phyloP scores from a whole-genome alignment of 305 asterid species.

The Euphrasia arctica region DNA sequence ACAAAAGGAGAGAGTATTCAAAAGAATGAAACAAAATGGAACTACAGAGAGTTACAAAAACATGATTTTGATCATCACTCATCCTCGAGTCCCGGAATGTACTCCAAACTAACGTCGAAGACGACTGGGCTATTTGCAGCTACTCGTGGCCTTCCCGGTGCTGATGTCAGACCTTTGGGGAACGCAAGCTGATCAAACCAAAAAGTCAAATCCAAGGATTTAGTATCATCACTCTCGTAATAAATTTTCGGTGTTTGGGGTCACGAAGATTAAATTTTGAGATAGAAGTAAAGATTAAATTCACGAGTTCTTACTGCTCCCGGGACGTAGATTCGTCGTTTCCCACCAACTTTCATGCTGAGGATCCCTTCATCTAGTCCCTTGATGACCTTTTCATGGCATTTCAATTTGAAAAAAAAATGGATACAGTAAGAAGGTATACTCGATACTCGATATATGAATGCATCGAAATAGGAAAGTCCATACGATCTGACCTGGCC shows the following conservation, averaged over 20 bases:
- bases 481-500: constrained; percentile 64
- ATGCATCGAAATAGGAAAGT: background rate
- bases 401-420: constrained; percentile 10
- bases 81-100: constrained; percentile 85
- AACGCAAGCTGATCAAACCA: constrained; percentile 69
- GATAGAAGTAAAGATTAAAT: background rate
- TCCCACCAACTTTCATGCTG: constrained; percentile 93
- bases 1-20: constrained; percentile 15
- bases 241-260: background rate
- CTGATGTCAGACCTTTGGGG: constrained; percentile 87
- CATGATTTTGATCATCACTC: constrained; percentile 42
- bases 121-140: constrained; percentile 81
- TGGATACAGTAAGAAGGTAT: background rate
- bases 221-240: background rate
- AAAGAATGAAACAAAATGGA: constrained; percentile 35
- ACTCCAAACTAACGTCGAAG: constrained; percentile 88
- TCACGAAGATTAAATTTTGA: background rate
- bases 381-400: constrained; percentile 64
- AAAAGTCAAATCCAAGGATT: background rate
- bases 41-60: background rate
- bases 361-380: constrained; percentile 95
- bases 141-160: constrained; percentile 97
- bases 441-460: background rate
- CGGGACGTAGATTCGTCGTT: constrained; percentile 84
- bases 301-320: constrained; percentile 66